Base-by-base conservation (phyloP, 1,139 yeast genomes). In the Nakaseomyces bracarensis region DNA sequence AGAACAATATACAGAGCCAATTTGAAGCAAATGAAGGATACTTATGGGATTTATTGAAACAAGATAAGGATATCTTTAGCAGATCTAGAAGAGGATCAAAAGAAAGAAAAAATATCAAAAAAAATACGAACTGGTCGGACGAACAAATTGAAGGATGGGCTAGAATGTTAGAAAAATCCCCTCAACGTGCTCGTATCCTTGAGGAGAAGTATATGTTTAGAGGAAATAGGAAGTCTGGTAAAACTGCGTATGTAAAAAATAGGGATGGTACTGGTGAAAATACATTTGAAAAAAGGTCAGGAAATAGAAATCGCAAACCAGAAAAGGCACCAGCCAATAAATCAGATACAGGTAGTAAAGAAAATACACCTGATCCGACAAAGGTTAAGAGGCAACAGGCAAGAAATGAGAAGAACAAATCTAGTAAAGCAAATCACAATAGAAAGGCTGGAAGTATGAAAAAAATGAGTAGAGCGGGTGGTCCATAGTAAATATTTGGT, bases 141-240 rank as follows among this genome's bases (percentile, higher is more conserved):
- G 96, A 85, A 56, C 95, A 86, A 59, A 75, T 89, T 37, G 96
- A 89, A 66, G 95, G 95, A 0, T 89, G 96, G 96, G 81, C 82
- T 1, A 66, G 82, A 46, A 82, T 83, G 81, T 60, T 87, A 26
- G 71, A 74, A 39, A 75, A 74, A 50, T 75, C 79, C 37, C 87
- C 93, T 0, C 65, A 70, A 41, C 67, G 83, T 45, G 79, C 72
- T 48, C 72, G 71, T 48, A 46, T 75, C 5, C 58, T 83, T 44
- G 94, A 83, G 53, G 83, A 79, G 43, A 72, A 73, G 50, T 79
- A 67, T 51, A 65, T 71, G 67, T 72, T 77, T 44, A 68, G 61
- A 38, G 68, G 69, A 8, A 73, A 72, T 29, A 41, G 45, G 6
- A 55, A 49, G 40, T 45, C 46, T 9, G 60, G 63, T 4, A 58